Conservation (phyloP, 2,329 filamentous ascomycete species). For the Claviceps pusilla region DNA sequence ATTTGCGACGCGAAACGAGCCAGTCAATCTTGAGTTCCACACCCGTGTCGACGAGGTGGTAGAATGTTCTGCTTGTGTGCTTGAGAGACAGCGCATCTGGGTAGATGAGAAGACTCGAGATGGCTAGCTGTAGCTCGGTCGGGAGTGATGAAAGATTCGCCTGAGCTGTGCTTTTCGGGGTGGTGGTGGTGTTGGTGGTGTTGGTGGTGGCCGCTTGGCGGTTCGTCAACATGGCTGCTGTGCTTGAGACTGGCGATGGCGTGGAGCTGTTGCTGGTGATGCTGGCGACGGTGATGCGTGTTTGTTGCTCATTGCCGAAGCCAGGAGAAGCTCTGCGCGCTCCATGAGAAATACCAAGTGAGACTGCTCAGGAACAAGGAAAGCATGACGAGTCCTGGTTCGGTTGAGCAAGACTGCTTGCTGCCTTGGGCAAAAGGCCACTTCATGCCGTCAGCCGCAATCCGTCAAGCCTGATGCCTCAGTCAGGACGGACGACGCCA, state of each 20-base stretch:
- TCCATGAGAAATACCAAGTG: not conserved
- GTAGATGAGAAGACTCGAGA: conserved; percentile 46
- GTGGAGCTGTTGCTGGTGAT: not conserved
- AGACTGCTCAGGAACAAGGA: not conserved
- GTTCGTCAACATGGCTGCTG: not conserved
- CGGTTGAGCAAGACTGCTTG: not conserved
- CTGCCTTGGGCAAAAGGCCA: too few relatives aligned
- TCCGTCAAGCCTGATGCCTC: too few relatives aligned
- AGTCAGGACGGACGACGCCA: too few relatives aligned
- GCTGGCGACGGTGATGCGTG: not conserved
- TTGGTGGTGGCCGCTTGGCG: not conserved
- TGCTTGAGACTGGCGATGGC: not conserved
- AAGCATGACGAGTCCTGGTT: not conserved
- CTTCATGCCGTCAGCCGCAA: not conserved
- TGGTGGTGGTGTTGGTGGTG: not conserved
- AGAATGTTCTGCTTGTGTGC: conserved; percentile 49
- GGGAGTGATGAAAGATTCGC: conserved; percentile 28
- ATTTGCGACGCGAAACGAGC: conserved; percentile 47
- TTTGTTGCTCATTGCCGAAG: not conserved
- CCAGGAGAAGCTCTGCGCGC: not conserved
- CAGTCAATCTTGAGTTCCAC: conserved; percentile 52
- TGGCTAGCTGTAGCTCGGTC: conserved; percentile 51
- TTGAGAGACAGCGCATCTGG: conserved; percentile 59
- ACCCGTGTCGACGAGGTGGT: conserved; percentile 48
- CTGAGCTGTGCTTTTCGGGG: not conserved